Base-by-base conservation (phyloP, 352 stramenopile species). In the Phytophthora lateralis region DNA sequence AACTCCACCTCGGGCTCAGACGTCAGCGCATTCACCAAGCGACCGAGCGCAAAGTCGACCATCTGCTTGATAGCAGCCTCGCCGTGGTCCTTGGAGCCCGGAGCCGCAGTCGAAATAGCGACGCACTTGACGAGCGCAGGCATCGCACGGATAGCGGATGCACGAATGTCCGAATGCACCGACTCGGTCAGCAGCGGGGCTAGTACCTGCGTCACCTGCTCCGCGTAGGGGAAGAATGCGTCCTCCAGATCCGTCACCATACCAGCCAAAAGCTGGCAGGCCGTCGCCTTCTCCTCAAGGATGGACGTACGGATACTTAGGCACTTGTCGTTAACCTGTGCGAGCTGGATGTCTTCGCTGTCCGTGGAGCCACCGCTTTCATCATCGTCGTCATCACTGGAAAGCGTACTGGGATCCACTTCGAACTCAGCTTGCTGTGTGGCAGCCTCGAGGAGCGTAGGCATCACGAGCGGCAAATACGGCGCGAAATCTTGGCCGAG, bases 381-480 rank as follows among this genome's bases (percentile, higher is more conserved):
- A 27, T 90, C 82, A 18, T 86, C 73, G 18, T 93, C 82, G 32
- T 86, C 79, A n/a, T 84, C 75, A 43, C 64, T 70, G 14, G 71
- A 35, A 14, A 90, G 49, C 6, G 73, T 78, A 12, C 71, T 55
- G 26, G 80, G 82, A 53, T 93, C 85, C 26, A 92, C 83, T 64
- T 94, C 85, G 42, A 94, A 92, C 60, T 95, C 86, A 26, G 86
- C 86, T 54, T 95, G 84, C 55, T 95, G 85, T 26, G 65, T 85
- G 5, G 89, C 87, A 12, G 86, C 84, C 37, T 86, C 76, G 1
- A 96, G 62, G 32, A 96, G 66, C 29, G 85, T 87, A 10, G 87
- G 87, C 85, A 96, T 91, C 18, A 96, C 82, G 7, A 91, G 70
- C 0, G 80, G 82, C 55, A 96, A 30, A 42, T 92, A 96, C 2